These are phyloP conservation scores for Hordeum marinum DNA, from an alignment of 176 grass and related monocot species.

Conservation along the genomic window DNA sequence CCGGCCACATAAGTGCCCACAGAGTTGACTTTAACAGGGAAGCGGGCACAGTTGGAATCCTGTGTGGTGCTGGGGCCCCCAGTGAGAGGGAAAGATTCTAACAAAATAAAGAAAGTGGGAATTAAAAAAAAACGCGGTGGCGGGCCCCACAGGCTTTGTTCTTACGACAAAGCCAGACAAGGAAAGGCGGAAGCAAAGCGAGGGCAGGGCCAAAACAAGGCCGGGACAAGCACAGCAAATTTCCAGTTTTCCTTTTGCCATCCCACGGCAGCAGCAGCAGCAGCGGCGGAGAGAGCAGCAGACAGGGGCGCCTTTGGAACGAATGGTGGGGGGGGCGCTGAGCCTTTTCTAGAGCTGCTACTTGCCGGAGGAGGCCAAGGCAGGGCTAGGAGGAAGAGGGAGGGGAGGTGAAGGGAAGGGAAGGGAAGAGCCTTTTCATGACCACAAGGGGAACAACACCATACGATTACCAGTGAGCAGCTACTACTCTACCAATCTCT, in stretches of 20 bases:
- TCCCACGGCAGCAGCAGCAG: conserved; percentile 29
- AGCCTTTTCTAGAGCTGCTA: conserved; percentile 34
- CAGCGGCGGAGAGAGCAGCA: background rate
- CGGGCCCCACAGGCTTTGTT: conserved; percentile 42
- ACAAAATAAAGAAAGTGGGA: conserved; percentile 29
- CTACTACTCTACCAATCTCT: conserved; percentile 42
- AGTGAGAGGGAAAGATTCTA: conserved; percentile 81
- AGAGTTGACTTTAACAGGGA: conserved; percentile 60
- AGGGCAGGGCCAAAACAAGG: background rate
- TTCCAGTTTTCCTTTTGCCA: conserved; percentile 33
- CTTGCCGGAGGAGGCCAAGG: conserved; percentile 8
- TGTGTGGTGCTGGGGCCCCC: conserved; percentile 32
- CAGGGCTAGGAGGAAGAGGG: conserved; percentile 28
- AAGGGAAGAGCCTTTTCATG: background rate
- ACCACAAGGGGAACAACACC: conserved; percentile 17
- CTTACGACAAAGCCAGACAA: conserved; percentile 43
- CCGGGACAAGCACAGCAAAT: conserved; percentile 22
- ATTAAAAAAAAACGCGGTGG: background rate
- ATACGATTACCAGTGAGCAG: conserved; percentile 46
- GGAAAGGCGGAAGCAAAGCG: conserved; percentile 25
- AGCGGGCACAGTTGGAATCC: conserved; percentile 45
- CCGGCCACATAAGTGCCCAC: conserved; percentile 26
- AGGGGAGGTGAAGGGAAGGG: background rate
- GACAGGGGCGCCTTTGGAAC: conserved; percentile 21
- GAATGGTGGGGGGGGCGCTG: conserved; percentile 29